Evolutionary conservation across 2,329 filamentous ascomycete species (phyloP), one percentile per base, ranked within the genome.

Genomic region (Phyllosticta capitalensis): DNA sequence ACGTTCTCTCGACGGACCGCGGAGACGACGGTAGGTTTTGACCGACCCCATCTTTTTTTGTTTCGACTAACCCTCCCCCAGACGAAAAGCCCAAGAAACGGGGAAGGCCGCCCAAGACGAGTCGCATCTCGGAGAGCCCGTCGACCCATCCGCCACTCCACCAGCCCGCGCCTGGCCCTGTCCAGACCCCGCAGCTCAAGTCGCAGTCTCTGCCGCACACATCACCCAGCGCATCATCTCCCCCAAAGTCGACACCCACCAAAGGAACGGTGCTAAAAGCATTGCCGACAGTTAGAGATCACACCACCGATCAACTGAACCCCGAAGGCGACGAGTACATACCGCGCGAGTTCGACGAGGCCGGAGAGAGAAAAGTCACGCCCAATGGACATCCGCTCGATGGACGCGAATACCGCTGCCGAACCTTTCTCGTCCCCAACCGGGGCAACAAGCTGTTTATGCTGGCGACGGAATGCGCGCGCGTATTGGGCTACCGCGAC

Each of bases 381-480:
- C 73, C 81, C 21, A 90, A 91, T 67, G 94, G 94, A 49, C 86
- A 92, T 68, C 84, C 92, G 21, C 81, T 88, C 26, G 92, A 91
- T 62, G 84, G 83, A 21, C 89, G 94, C 66, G 88, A 92, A 69
- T 99, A 96, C 77, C 86, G 89, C 71, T 96, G 92, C 74, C 83
- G 92, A 64, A 97, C 92, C 1, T 99, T 99, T 72, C 84, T 89
- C 64, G 92, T 99, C 3, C 91, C 92, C 19, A 87, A 95, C 68
- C 82, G 94, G 66, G 91, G 90, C 26, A 87, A 95, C 65, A 96
- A 96, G 75, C 82, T 97, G 5, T 99, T 97, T 76, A 99, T 99
- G 94, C 83, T 99, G 56, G 94, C 94, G 38, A 99, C 94, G 17
- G 94, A 99, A 75, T 97, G 94, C 71, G 94, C 94, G 22, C 85